phyloP scores from a whole-genome alignment of 2,329 filamentous ascomycete genomes.

The Huntiella abstrusa region DNA sequence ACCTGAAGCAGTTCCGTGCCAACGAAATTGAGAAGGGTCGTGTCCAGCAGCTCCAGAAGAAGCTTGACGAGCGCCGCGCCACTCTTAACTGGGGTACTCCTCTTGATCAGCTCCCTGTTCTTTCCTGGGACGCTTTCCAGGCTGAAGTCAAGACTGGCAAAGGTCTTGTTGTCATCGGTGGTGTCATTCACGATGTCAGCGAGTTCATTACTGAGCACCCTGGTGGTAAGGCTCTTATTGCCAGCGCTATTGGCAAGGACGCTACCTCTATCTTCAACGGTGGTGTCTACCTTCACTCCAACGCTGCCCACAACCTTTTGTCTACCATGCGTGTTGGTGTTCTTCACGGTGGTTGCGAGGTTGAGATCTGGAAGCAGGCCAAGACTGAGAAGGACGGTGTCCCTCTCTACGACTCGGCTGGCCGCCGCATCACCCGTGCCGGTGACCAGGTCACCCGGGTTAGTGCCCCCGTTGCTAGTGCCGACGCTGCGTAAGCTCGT shows the following conservation, averaged over 20 bases:
- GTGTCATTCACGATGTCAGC: conserved; percentile 70
- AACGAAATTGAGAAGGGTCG: conserved; percentile 90
- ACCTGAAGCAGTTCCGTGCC: conserved; percentile 76
- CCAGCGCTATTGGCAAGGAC: conserved; percentile 66
- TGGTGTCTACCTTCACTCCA: conserved; percentile 76
- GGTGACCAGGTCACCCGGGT: conserved; percentile 75
- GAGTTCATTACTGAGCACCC: conserved; percentile 78
- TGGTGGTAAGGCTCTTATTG: conserved; percentile 77
- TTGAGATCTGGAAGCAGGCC: conserved; percentile 82
- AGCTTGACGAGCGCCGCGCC: conserved; percentile 71
- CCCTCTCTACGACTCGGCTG: conserved; percentile 61
- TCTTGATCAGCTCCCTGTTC: conserved; percentile 66
- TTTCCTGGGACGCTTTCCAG: conserved; percentile 75
- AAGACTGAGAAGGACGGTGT: conserved; percentile 66
- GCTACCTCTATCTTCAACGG: conserved; percentile 84
- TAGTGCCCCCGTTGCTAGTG: conserved; percentile 58
- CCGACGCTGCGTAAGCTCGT: conserved; percentile 51
- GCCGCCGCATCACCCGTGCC: conserved; percentile 68
- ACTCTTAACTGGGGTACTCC: conserved; percentile 73
- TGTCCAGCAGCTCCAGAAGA: conserved; percentile 79
- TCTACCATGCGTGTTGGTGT: conserved; percentile 80
- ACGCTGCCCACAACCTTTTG: conserved; percentile 74
- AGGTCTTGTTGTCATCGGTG: conserved; percentile 57
- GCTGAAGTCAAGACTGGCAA: conserved; percentile 60
- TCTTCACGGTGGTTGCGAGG: conserved; percentile 69